These are phyloP conservation scores for Nephromyces sp. DNA, from an alignment of 169 alveolate species.

Conservation along the genomic window DNA sequence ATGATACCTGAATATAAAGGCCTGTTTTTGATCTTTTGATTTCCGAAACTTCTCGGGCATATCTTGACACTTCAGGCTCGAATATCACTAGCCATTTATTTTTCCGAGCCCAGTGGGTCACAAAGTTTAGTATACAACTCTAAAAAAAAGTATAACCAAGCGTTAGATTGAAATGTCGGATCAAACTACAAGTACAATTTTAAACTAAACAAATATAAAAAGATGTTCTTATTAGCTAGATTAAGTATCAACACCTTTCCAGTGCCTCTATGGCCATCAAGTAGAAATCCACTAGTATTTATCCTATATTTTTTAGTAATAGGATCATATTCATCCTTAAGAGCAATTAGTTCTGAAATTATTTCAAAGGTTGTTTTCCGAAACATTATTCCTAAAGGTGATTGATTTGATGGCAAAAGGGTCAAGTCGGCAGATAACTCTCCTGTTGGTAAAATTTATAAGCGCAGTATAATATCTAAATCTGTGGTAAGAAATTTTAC, in stretches of 20 bases:
- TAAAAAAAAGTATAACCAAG: neutral
- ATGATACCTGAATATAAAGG: slow-evolving; percentile 32
- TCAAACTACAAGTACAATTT: neutral
- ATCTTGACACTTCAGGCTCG: slow-evolving; percentile 27
- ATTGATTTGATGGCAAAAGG: neutral
- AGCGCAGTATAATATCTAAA: too few relatives aligned
- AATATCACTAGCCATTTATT: slow-evolving; percentile 34
- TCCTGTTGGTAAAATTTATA: too few relatives aligned
- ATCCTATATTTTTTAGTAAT: neutral
- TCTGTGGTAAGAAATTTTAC: too few relatives aligned
- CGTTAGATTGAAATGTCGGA: neutral
- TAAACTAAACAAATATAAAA: neutral
- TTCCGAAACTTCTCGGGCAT: slow-evolving; percentile 23
- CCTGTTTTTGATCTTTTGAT: slow-evolving; percentile 29
- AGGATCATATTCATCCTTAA: neutral
- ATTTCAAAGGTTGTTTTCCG: neutral
- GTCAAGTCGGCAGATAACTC: neutral
- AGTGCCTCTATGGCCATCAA: slow-evolving; percentile 39
- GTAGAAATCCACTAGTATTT: slow-evolving; percentile 11
- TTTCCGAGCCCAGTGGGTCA: slow-evolving; percentile 32
- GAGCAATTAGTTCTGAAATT: neutral
- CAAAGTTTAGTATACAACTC: slow-evolving; percentile 21
- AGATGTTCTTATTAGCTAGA: too few relatives aligned
- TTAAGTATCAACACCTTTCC: slow-evolving; percentile 16
- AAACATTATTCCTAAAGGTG: neutral